phyloP scores from a whole-genome alignment of 352 stramenopile species.

The Halophytophthora polymorphica region DNA sequence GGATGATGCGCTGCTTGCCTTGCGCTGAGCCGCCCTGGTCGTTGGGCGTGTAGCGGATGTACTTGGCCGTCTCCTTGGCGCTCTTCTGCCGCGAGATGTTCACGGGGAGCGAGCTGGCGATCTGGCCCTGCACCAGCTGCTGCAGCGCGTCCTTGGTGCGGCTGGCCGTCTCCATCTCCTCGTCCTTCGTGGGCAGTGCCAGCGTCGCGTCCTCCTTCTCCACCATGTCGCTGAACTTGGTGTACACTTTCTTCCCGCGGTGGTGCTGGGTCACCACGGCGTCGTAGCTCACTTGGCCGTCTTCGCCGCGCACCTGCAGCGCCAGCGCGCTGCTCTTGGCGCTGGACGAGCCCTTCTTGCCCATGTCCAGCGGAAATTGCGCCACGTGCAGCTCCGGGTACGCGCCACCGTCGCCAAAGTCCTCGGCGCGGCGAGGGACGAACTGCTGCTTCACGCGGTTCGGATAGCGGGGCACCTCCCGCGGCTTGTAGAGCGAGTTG shows the following conservation, averaged over 20 bases:
- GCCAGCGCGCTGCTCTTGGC: conserved; percentile 64
- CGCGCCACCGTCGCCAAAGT: conserved; percentile 97
- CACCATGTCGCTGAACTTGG: conserved; percentile 91
- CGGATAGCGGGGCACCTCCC: conserved; percentile 50
- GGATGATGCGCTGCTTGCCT: conserved; percentile 94
- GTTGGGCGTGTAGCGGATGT: conserved; percentile 85
- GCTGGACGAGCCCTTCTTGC: conserved; percentile 73
- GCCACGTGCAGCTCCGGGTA: conserved; percentile 98
- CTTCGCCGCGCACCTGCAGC: conserved; percentile 91
- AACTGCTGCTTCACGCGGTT: conserved; percentile 54
- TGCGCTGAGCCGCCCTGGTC: conserved; percentile 60
- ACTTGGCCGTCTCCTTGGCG: conserved; percentile 76
- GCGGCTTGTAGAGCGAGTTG: not conserved
- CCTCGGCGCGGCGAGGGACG: conserved; percentile 56
- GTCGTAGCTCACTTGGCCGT: conserved; percentile 92
- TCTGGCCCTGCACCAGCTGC: conserved; percentile 89
- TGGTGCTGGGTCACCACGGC: conserved; percentile 97
- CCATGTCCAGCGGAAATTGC: conserved; percentile 96
- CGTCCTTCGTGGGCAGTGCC: conserved; percentile 44
- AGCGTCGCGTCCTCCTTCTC: conserved; percentile 75
- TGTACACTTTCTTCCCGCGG: conserved; percentile 94
- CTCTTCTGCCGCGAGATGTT: conserved; percentile 90
- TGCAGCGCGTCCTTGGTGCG: conserved; percentile 88
- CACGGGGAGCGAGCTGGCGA: conserved; percentile 75
- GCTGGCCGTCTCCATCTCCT: conserved; percentile 66